Conservation (phyloP, 495 filamentous ascomycete genomes). For the Penicillium bialowiezense region DNA sequence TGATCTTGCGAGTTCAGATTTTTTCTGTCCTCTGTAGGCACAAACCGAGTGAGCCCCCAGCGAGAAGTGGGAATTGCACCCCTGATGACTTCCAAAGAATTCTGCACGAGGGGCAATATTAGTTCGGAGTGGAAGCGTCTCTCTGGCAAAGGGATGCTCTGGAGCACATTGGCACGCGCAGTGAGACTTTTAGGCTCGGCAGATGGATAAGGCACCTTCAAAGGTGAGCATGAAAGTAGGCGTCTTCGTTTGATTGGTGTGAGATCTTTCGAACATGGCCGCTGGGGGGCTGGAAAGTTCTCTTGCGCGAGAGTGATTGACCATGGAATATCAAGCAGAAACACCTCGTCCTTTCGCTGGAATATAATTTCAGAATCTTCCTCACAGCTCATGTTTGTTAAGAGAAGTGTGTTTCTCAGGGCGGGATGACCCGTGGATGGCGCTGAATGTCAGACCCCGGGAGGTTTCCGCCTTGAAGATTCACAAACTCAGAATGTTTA, state of each 20-base stretch:
- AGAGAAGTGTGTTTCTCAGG: too few species aligned
- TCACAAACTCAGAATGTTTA: too few species aligned
- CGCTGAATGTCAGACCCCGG: too few species aligned
- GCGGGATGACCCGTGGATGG: too few species aligned
- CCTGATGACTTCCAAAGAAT: conserved; percentile 29
- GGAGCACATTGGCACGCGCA: conserved; percentile 37
- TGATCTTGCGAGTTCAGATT: conserved; percentile 7
- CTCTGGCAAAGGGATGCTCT: conserved; percentile 26
- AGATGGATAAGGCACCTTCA: conserved; percentile 32
- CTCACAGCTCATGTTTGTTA: background rate
- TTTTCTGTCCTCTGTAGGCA: conserved; percentile 3
- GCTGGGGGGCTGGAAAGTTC: conserved; percentile 3
- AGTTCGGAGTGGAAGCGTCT: conserved; percentile 26
- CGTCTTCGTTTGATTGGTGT: background rate
- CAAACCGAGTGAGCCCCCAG: conserved; percentile 44
- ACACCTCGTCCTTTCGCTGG: conserved; percentile 40
- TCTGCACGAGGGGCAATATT: conserved; percentile 28
- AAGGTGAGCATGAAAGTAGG: conserved; percentile 32
- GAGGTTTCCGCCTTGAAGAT: too few species aligned
- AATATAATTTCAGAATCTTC: conserved; percentile 45
- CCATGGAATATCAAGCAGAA: conserved; percentile 62
- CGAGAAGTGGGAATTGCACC: background rate
- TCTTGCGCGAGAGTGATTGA: conserved; percentile 51
- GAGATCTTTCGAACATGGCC: background rate
- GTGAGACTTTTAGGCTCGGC: conserved; percentile 42